phyloP scores from a whole-genome alignment of 2,329 filamentous ascomycete genomes.

The Neopestalotiopsis sp. region DNA sequence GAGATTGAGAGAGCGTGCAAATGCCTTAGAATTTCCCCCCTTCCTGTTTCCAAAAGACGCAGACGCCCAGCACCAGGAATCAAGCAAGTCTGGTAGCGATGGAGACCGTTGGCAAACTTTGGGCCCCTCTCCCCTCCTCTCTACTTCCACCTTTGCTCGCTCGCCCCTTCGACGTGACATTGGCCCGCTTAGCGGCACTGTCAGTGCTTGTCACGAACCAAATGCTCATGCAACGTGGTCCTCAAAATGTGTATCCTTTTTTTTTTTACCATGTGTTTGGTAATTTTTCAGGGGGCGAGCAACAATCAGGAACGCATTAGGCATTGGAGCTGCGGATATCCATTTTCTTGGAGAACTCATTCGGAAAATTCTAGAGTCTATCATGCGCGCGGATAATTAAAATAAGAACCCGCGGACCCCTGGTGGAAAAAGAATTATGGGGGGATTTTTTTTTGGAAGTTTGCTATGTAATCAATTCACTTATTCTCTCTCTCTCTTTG shows the following conservation, averaged over 20 bases:
- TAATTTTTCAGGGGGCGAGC: neutral
- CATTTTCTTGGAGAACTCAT: too few relatives aligned
- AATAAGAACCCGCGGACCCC: too few relatives aligned
- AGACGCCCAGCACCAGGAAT: neutral
- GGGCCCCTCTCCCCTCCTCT: neutral
- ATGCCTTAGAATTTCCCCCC: neutral
- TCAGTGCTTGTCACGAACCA: neutral
- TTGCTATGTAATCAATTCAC: too few relatives aligned
- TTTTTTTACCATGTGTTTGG: neutral
- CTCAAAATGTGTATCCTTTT: neutral
- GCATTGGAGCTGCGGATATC: too few relatives aligned
- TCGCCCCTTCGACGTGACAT: neutral
- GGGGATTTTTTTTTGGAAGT: too few relatives aligned
- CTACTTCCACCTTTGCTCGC: neutral
- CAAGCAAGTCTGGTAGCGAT: neutral
- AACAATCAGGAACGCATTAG: too few relatives aligned
- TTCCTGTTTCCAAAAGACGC: neutral
- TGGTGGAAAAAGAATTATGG: too few relatives aligned
- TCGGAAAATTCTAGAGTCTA: too few relatives aligned
- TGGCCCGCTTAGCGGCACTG: neutral
- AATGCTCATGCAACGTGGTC: neutral
- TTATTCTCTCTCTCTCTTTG: too few relatives aligned
- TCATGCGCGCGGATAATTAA: too few relatives aligned
- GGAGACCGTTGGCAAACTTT: neutral
- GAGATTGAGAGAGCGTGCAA: neutral